Evolutionary conservation across 148 eudicot species (phyloP).

Genomic region (Beta vulgaris): DNA sequence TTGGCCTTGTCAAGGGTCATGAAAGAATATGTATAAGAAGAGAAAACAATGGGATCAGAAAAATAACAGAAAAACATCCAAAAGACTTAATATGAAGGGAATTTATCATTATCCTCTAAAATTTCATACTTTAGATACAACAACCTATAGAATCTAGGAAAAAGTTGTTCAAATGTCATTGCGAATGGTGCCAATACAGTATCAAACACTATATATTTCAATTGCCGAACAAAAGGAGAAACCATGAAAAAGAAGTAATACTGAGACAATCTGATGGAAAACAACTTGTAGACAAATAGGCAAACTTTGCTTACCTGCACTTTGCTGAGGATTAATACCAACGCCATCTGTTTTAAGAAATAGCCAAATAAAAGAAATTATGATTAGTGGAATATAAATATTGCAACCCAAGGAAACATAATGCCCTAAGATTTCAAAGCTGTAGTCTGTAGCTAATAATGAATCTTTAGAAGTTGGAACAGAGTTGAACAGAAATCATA

Average conservation of each 20-base stretch:
- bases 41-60: neutral
- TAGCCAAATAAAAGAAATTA: neutral
- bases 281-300: neutral
- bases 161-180: neutral
- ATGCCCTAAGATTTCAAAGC: neutral
- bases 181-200: neutral
- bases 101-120: too few relatives aligned
- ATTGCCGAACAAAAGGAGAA: neutral
- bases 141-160: too few relatives aligned
- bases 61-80: neutral
- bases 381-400: neutral
- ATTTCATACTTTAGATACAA: too few relatives aligned
- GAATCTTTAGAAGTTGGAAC: neutral
- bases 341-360: constrained; percentile 77
- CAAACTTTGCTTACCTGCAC: constrained; percentile 66
- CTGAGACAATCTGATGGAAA: neutral
- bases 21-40: neutral
- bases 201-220: neutral
- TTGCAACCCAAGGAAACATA: neutral
- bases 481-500: neutral
- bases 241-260: neutral
- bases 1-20: too few relatives aligned
- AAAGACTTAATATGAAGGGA: neutral
- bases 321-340: constrained; percentile 98
- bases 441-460: neutral